Percentiles rank a stretch among this genome's conserved stretches.
These are phyloP conservation scores for Pezicula carpinea DNA, from an alignment of 2,329 filamentous ascomycete genomes.

Conservation along the genomic window DNA sequence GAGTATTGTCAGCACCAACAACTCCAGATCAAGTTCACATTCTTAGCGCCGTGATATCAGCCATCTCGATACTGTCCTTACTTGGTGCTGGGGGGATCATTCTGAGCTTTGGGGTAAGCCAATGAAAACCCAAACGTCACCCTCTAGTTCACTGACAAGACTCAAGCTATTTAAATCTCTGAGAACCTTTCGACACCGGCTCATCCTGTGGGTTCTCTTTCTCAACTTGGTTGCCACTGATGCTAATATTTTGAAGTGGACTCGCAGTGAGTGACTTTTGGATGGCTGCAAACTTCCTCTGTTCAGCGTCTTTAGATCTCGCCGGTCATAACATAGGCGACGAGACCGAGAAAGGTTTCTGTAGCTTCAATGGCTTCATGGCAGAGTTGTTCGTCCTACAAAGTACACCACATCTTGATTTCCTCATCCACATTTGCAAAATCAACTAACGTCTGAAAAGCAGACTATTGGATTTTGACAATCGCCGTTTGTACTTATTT, in stretches of 20 bases:
- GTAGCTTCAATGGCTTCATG: constrained; percentile 38
- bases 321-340: constrained; percentile 27
- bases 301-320: constrained; percentile 32
- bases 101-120: constrained; percentile 29
- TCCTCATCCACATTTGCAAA: neutral
- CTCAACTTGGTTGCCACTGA: neutral
- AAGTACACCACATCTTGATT: constrained; percentile 21
- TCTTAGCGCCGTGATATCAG: constrained; percentile 28
- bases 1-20: constrained; percentile 18
- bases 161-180: constrained; percentile 33
- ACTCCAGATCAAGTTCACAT: constrained; percentile 13
- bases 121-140: neutral
- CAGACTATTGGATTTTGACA: constrained; percentile 39
- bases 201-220: constrained; percentile 28
- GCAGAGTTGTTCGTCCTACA: constrained; percentile 39
- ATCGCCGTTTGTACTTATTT: constrained; percentile 38
- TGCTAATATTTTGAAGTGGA: constrained; percentile 16
- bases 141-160: neutral
- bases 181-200: constrained; percentile 35
- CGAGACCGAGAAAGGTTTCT: constrained; percentile 28
- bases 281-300: constrained; percentile 37
- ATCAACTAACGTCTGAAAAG: constrained; percentile 16
- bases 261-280: constrained; percentile 36
- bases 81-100: constrained; percentile 35
- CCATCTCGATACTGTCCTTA: constrained; percentile 30